Evolutionary conservation across 352 stramenopile genomes (phyloP).

Genomic region (Pythium grandisporangium): DNA sequence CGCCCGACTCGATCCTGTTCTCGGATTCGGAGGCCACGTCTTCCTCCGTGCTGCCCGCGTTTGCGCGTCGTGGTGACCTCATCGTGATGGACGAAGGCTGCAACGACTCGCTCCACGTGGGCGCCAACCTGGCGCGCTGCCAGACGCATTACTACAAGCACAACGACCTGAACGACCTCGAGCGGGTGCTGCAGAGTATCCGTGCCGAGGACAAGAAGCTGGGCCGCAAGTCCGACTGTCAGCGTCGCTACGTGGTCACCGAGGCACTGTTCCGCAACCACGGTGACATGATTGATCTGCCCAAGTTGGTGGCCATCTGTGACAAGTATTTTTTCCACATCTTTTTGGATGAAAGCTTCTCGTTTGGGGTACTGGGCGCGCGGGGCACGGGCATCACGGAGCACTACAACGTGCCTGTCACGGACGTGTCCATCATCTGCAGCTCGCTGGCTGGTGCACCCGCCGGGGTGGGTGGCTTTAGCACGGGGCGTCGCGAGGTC

Average conservation of each 20-base stretch:
- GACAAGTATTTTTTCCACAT: slow-evolving; percentile 81
- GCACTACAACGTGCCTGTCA: slow-evolving; percentile 66
- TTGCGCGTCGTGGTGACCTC: slow-evolving; percentile 96
- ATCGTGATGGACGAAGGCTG: slow-evolving; percentile 95
- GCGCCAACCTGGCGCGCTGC: slow-evolving; percentile 90
- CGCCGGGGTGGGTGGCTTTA: slow-evolving; percentile 94
- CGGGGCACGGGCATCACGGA: slow-evolving; percentile 79
- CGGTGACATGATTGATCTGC: slow-evolving; percentile 92
- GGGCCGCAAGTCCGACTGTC: slow-evolving; percentile 62
- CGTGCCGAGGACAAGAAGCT: slow-evolving; percentile 86
- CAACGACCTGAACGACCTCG: slow-evolving; percentile 96
- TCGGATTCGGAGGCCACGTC: slow-evolving; percentile 94
- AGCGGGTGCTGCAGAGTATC: slow-evolving; percentile 86
- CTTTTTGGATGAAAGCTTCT: slow-evolving; percentile 88
- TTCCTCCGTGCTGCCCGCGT: slow-evolving; percentile 93
- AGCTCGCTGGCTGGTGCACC: slow-evolving; percentile 91
- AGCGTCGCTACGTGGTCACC: slow-evolving; percentile 96
- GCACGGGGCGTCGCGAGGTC: slow-evolving; percentile 93
- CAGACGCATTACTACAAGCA: slow-evolving; percentile 96
- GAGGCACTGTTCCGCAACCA: slow-evolving; percentile 98
- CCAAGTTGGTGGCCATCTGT: slow-evolving; percentile 91
- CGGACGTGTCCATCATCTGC: slow-evolving; percentile 92
- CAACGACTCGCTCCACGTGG: slow-evolving; percentile 92
- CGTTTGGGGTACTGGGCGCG: slow-evolving; percentile 93
- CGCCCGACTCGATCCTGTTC: slow-evolving; percentile 94